Evolutionary conservation across 768 basidiomycete species (phyloP), one percentile per base, ranked within the genome.

Genomic region (Pleurotus eryngii): DNA sequence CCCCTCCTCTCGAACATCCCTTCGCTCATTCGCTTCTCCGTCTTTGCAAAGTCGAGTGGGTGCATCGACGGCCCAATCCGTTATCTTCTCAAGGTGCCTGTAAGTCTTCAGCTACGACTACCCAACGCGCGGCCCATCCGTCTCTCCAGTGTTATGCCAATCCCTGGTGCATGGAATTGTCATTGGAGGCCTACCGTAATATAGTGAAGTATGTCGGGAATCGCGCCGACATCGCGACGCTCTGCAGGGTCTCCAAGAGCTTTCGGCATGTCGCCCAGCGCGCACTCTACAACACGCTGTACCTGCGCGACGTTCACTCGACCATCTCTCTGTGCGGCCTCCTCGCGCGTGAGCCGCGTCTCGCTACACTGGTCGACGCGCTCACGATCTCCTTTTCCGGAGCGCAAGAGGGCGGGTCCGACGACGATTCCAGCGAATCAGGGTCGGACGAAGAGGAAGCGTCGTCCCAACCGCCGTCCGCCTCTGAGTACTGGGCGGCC

Each of bases 201-300:
- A 81, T 88, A 64, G 80, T 81, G 43, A 76, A 76, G 63, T 64
- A 80, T 69, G 75, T 83, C 60, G 74, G 68, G 55, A 81, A 68
- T 62, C 81, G 78, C 49, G 65, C 73, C 62, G 85, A 87, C 66
- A 73, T 89, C 56, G 80, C 78, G 58, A 62, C 73, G 15, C 77
- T 89, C 35, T 85, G 81, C 68, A 73, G 77, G 61, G 86, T 87
- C 22, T 85, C 78, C 58, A 81, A 74, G 64, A 67, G 68, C 12
- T 86, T 87, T 63, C 81, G 76, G 57, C 66, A 65, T 46, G 81
- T 75, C 49, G 82, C 83, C 15, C 84, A 87, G 64, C 77, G 72
- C 46, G 78, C 76, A 3, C 70, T 89, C 3, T 89, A 88, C 72
- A 83, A 80, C 60, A 83, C 81, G 1, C 69, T 88, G 14, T 74